Evolutionary conservation across 2,329 filamentous ascomycete species (phyloP), one percentile per base, ranked within the genome.

Genomic region (Trichophyton simii): DNA sequence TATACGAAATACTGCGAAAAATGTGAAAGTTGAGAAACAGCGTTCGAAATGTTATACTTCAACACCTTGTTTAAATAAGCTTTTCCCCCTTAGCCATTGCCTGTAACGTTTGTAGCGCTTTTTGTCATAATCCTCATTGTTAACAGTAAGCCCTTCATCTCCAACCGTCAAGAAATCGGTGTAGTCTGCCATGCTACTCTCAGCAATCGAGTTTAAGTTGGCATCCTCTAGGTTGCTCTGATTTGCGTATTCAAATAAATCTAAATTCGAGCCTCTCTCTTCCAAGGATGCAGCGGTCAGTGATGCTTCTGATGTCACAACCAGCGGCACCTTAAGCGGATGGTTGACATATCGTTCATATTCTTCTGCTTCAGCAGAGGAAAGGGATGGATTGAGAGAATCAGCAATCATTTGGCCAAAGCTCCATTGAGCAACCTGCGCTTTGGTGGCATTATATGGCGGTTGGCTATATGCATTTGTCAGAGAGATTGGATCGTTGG

Each of bases 31-130:
- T 25, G 4, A 28, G 13, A 13, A 13, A 52, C 7, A n/a, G n/a
- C 7, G 20, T 15, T 13, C 41, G 18, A 36, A 20, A 15, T 13
- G 63, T 70, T 65, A 76, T 13, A 69, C 50, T 69, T 80, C 79
- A 65, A 80, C 79, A 54, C 86, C 84, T 79, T 96, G 91, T 76
- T 97, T 97, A 73, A 97, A 97, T 69, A 97, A 82, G 68, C 90
- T 96, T 78, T 96, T 97, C 18, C 92, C 92, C 64, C 86, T 83
- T 70, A 99, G 79, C 92, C 94, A 99, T 75, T 96, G 95, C 69
- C 87, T 79, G 75, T 99, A 99, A 8, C 91, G 89, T 76, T 96
- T 97, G 74, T 99, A 99, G 67, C 94, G 81, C 80, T 97, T 96
- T 82, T 95, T 97, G 46, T 82, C 81, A 54, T 85, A 81, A 72